Conservation (phyloP, 2,329 filamentous ascomycete genomes). For the Daldinia eschscholtzii region DNA sequence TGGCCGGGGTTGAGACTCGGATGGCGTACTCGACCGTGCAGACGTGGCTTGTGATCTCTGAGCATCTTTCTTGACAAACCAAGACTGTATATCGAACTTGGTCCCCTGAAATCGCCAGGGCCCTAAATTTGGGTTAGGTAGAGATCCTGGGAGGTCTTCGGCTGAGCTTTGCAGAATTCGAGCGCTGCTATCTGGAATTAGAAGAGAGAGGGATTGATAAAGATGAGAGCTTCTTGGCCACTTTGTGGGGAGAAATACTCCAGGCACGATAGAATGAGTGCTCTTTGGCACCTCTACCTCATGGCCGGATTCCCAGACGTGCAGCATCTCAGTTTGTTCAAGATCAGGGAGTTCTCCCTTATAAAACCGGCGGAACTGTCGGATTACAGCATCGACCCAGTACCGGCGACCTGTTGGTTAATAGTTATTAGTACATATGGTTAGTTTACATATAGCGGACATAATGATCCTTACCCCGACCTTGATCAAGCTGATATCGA, state of each 20-base stretch:
- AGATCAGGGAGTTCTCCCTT: not conserved
- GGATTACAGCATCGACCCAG: conserved; percentile 18
- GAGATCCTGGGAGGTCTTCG: not conserved
- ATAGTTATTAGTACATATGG: not conserved
- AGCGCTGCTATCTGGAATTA: not conserved
- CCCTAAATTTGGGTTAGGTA: not conserved
- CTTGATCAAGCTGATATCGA: conserved; percentile 14
- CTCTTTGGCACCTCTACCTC: not conserved
- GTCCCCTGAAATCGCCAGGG: not conserved
- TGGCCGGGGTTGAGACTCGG: not conserved
- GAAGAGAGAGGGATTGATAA: not conserved
- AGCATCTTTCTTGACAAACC: not conserved
- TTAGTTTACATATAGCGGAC: no score
- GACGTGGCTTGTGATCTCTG: not conserved
- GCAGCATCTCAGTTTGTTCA: conserved; percentile 6
- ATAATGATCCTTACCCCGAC: conserved; percentile 14
- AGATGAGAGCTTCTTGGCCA: not conserved
- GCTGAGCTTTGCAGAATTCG: not conserved
- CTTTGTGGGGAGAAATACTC: conserved; percentile 15
- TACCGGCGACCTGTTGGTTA: conserved; percentile 17
- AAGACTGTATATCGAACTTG: not conserved
- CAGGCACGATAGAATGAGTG: not conserved
- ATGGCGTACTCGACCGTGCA: not conserved
- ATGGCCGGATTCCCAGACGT: conserved; percentile 10
- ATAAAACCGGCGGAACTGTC: conserved; percentile 9